Base-by-base conservation (phyloP, 768 basidiomycete genomes). In the Chalciporus piperatus region DNA sequence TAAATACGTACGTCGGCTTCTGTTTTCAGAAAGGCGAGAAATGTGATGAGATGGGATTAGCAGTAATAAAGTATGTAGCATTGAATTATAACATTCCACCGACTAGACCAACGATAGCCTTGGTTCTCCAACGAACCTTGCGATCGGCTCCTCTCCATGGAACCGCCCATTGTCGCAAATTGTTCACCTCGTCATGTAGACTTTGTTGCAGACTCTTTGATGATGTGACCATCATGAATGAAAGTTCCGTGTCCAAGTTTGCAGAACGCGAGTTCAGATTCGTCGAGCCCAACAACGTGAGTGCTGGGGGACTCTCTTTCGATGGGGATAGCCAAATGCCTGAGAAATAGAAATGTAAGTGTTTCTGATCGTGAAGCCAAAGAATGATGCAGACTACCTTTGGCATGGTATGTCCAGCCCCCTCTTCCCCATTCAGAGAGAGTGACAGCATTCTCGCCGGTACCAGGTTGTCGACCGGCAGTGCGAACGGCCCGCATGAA, bases 341-440 rank as follows among this genome's bases (percentile, higher is more conserved):
- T 94, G 52, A 48, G 22, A 1, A 22, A 28, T 1, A 48, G 22
- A 1, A 22, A 28, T 1, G 25, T 65, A 42, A 47, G 51, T 12
- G 37, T 38, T 16, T n/a, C n/a, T 25, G 17, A 10, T 25, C 23
- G 11, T 6, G n/a, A 33, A 28, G 28, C 11, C 8, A 42, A 51
- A 17, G 40, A 22, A 17, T 11, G 38, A 46, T 1, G 8, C 9
- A 22, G 22, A 19, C 9, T 55, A 96, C 95, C 97, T 79, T 99
- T 99, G 22, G 97, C 91, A 63, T 99, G 97, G 71, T 99, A 99
- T 1, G 97, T 98, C 97, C 97, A 99, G 4, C 87, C 92, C 20
- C 77, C 72, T 57, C 80, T 80, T 63, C 84, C 80, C 97, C 97
- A 99, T 68, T 99, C 96, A 52, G 74, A 79, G 54, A 99, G 74